Conservation (phyloP, 192 early-diverging fungal genomes). For the Coemansia furcata region DNA sequence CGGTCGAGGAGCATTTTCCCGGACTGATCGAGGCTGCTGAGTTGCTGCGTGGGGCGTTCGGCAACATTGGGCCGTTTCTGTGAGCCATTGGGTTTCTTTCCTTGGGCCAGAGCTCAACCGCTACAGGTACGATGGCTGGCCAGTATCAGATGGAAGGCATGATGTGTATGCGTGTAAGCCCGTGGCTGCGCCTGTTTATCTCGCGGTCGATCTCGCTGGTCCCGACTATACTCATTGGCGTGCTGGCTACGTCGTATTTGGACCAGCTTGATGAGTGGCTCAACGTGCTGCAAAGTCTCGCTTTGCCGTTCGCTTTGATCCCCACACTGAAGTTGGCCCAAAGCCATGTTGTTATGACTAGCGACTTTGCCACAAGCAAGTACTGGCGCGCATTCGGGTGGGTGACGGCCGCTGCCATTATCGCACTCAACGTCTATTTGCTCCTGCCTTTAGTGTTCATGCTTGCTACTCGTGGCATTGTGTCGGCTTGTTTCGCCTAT, state of each 20-base stretch:
- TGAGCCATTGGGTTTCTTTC: constrained; percentile 82
- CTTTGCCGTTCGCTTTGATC: constrained; percentile 62
- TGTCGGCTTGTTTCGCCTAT: constrained; percentile 13
- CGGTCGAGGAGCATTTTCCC: constrained; percentile 46
- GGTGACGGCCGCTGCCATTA: constrained; percentile 52
- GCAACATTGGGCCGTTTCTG: constrained; percentile 58
- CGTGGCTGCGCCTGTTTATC: constrained; percentile 62
- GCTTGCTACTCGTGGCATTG: constrained; percentile 19
- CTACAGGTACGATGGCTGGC: constrained; percentile 89
- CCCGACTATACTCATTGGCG: constrained; percentile 64
- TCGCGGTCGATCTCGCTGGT: constrained; percentile 63
- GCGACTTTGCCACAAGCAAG: constrained; percentile 33
- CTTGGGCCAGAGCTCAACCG: constrained; percentile 81
- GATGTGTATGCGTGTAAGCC: constrained; percentile 58
- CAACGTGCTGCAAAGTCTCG: constrained; percentile 68
- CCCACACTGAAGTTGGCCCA: constrained; percentile 62
- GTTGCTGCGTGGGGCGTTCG: constrained; percentile 59
- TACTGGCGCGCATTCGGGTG: constrained; percentile 45
- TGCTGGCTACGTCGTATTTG: constrained; percentile 56
- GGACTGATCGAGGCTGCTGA: constrained; percentile 65
- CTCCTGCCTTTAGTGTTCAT: constrained; percentile 39
- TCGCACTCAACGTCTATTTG: constrained; percentile 58
- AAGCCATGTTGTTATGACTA: constrained; percentile 54
- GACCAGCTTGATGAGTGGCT: constrained; percentile 68
- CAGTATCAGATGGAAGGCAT: constrained; percentile 90